Evolutionary conservation across 2,329 filamentous ascomycete species (phyloP).

Genomic region (Zymoseptoria brevis): DNA sequence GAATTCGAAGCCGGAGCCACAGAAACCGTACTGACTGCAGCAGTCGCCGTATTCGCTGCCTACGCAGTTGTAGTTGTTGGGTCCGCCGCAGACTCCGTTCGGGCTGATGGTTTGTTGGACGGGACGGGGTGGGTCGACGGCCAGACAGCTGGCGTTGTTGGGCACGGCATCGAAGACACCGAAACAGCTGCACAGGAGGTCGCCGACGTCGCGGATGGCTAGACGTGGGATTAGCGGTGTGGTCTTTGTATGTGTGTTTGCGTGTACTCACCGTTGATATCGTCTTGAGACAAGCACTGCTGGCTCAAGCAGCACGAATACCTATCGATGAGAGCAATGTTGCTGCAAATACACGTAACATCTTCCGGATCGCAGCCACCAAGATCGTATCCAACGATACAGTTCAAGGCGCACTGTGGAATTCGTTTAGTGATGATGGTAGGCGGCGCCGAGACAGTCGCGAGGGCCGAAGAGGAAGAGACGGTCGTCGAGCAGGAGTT

Average conservation of each 20-base stretch:
- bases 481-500: not conserved
- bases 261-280: not conserved
- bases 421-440: not conserved
- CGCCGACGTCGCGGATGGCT: not conserved
- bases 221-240: not conserved
- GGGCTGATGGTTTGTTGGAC: not conserved
- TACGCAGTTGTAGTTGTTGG: not conserved
- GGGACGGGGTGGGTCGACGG: not conserved
- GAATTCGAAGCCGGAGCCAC: not conserved
- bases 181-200: not conserved
- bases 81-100: not conserved
- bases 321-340: not conserved
- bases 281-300: not conserved
- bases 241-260: too few species aligned
- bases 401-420: not conserved
- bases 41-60: not conserved
- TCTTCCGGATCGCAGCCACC: not conserved
- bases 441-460: not conserved
- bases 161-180: not conserved
- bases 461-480: not conserved
- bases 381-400: not conserved
- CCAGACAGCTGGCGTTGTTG: not conserved
- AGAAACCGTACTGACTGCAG: constrained; percentile 1
- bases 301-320: not conserved
- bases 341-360: not conserved